These are phyloP conservation scores for Setaria viridis DNA, from an alignment of 202 grass and related monocot genomes.

Conservation along the genomic window DNA sequence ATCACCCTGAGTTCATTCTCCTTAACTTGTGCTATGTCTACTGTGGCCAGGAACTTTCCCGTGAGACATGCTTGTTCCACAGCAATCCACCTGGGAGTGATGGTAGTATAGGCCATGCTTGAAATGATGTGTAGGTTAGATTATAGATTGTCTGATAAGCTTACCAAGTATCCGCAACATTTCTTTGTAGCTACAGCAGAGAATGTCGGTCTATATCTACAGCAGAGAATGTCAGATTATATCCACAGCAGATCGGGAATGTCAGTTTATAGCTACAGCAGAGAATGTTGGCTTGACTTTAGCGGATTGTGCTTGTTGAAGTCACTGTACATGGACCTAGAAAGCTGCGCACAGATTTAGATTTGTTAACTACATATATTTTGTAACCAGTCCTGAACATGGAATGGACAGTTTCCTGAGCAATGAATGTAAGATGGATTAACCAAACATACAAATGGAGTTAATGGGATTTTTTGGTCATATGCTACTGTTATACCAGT, in stretches of 20 bases:
- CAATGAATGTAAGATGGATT: constrained; percentile 15
- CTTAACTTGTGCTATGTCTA: constrained; percentile 30
- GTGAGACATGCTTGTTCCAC: constrained; percentile 13
- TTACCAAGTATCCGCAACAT: not conserved
- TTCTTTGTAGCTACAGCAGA: not conserved
- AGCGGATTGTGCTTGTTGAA: constrained; percentile 1
- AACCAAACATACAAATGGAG: not conserved
- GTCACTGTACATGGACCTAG: too few relatives aligned
- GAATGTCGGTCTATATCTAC: not conserved
- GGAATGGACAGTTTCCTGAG: not conserved
- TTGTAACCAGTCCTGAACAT: constrained; percentile 20
- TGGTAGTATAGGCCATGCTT: not conserved
- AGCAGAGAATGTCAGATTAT: too few relatives aligned
- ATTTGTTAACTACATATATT: constrained; percentile 18
- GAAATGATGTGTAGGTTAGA: not conserved
- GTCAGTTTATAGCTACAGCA: not conserved
- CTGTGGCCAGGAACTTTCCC: constrained; percentile 28
- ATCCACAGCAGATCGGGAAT: too few relatives aligned
- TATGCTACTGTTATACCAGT: not conserved
- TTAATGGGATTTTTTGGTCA: not conserved
- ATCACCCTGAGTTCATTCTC: not conserved
- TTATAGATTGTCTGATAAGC: not conserved
- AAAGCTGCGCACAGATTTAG: not conserved
- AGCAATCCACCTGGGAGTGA: constrained; percentile 16
- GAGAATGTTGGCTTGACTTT: not conserved